Percentiles rank a stretch among this genome's conserved stretches.
Evolutionary conservation across 129 eudicot species (phyloP).

Genomic region (Smallanthus sonchifolius): DNA sequence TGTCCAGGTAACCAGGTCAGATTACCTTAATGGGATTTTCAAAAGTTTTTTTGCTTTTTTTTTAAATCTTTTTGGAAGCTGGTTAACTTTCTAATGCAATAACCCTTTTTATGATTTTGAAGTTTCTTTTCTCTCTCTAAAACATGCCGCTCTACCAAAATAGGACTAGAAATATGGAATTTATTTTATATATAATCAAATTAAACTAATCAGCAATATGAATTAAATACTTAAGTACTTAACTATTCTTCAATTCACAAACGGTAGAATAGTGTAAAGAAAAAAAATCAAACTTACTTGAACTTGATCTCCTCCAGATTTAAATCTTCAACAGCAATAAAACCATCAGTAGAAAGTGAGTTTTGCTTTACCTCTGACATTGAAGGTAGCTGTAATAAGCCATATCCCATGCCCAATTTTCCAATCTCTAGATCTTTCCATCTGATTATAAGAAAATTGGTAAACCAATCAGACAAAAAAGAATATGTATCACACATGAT

Average conservation of each 20-base stretch:
- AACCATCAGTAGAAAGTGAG: constrained; percentile 70
- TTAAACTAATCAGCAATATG: not conserved
- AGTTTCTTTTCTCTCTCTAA: not conserved
- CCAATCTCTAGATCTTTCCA: constrained; percentile 94
- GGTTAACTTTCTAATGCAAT: not conserved
- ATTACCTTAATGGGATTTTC: not conserved
- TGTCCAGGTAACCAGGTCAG: not conserved
- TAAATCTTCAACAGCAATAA: constrained; percentile 64
- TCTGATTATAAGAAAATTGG: constrained; percentile 26
- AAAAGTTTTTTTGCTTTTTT: not conserved
- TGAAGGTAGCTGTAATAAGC: constrained; percentile 80
- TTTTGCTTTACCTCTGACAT: constrained; percentile 83
- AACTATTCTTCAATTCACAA: not conserved
- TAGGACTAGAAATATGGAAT: not conserved
- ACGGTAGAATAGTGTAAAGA: not conserved
- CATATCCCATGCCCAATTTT: constrained; percentile 89
- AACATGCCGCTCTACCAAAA: not conserved
- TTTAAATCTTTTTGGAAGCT: not conserved
- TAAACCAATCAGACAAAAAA: not conserved
- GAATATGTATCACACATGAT: not conserved
- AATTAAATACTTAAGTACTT: not conserved
- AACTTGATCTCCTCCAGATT: constrained; percentile 78
- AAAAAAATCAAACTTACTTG: constrained; percentile 53
- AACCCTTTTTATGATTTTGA: not conserved
- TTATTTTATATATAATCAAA: not conserved